Evolutionary conservation across 768 basidiomycete genomes (phyloP), one percentile per base, ranked within the genome.

Genomic region (Porphyrellus cyaneotinctus): DNA sequence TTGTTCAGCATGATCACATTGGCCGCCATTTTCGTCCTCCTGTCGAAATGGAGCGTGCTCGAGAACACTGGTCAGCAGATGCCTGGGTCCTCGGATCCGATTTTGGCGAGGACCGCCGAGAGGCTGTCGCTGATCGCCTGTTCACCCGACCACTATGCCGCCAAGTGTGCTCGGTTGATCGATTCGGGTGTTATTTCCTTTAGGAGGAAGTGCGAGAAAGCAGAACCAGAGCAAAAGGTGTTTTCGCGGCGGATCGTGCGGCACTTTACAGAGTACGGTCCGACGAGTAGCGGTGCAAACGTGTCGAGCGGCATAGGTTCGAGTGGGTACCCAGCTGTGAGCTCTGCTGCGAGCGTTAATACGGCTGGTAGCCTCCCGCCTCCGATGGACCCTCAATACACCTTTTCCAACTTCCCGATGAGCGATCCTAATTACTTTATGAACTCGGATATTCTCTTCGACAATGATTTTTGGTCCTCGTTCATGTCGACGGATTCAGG

Each of bases 121-220:
- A 69, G 66, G 28, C 47, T 77, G 33, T 62, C 60, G 8, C 56
- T 64, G 23, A 56, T 74, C 14, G 70, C 75, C 12, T 67, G 66
- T 45, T 62, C 74, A 4, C 68, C 68, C 1, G 75, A 77, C 43
- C 75, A 77, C 53, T 59, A 66, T 2, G 62, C 76, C 3, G 72
- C 72, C 37, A 75, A 69, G 42, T 75, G 74, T 39, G 72, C 75
- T n/a, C 72, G 74, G 45, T 49, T 77, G 4, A 73, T 77, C 14
- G 65, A 68, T 18, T 62, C 70, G 30, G 64, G 69, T 0, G 60
- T 68, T 42, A 49, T 64, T 18, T 60, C 69, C 33, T 72, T 71
- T 38, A 63, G 58, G 52, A 62, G 52, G 56, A 67, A 66, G 53
- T 43, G 62, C 53, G 59, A 70, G 49, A 60, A 62, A 46, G 37